Evolutionary conservation across 1,284 basidiomycete genomes (phyloP).

Genomic region (Volvariella volvacea): DNA sequence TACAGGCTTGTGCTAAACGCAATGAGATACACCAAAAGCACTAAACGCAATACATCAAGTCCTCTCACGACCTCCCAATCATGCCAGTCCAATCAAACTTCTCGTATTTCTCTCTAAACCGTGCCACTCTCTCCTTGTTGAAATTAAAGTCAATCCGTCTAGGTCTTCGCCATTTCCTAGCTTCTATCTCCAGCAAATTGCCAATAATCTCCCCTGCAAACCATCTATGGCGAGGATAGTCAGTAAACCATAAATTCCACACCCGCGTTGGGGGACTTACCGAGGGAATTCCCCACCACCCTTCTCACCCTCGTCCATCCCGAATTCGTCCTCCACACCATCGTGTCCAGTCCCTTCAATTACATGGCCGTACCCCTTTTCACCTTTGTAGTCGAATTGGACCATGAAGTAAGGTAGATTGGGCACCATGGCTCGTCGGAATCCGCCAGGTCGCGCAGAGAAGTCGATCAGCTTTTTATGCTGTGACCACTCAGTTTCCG

Average conservation of each 20-base stretch:
- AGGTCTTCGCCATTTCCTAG: slow-evolving; percentile 83
- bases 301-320: slow-evolving; percentile 78
- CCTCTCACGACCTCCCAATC: slow-evolving; percentile 31
- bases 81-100: slow-evolving; percentile 78
- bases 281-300: slow-evolving; percentile 84
- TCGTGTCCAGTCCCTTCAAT: slow-evolving; percentile 83
- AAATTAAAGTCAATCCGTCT: slow-evolving; percentile 63
- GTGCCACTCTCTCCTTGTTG: slow-evolving; percentile 64
- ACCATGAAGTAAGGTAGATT: slow-evolving; percentile 99
- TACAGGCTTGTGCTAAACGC: too few relatives aligned
- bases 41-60: too few relatives aligned
- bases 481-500: slow-evolving; percentile 95
- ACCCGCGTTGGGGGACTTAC: slow-evolving; percentile 36
- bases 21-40: too few relatives aligned
- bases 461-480: slow-evolving; percentile 97
- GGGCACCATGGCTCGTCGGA: slow-evolving; percentile 88
- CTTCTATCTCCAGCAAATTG: slow-evolving; percentile 83
- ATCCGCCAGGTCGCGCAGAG: slow-evolving; percentile 79
- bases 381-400: slow-evolving; percentile 95
- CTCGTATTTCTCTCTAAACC: slow-evolving; percentile 64
- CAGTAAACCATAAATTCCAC: slow-evolving; percentile 1
- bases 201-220: slow-evolving; percentile 96
- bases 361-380: slow-evolving; percentile 95
- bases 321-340: slow-evolving; percentile 59
- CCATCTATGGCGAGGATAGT: slow-evolving; percentile 45